These are phyloP conservation scores for Podospora comata DNA, from an alignment of 495 filamentous ascomycete species.

Conservation along the genomic window DNA sequence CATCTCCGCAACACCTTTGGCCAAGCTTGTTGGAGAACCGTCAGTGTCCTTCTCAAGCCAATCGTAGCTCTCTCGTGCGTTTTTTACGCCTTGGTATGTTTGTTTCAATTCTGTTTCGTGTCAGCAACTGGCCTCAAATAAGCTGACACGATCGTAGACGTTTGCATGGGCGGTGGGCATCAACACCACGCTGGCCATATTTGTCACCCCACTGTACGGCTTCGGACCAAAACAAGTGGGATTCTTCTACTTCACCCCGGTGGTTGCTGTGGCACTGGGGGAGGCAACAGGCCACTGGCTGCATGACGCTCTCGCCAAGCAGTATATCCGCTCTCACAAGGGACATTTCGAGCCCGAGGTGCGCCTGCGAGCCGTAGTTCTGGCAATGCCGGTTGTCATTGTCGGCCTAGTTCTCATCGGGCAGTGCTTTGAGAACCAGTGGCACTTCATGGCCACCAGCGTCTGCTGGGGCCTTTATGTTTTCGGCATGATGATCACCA, in stretches of 20 bases:
- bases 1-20: conserved; percentile 42
- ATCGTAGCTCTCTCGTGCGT: conserved; percentile 48
- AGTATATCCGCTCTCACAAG: conserved; percentile 48
- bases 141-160: conserved; percentile 24
- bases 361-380: conserved; percentile 51
- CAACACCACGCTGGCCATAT: conserved; percentile 59
- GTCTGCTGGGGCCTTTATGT: conserved; percentile 57
- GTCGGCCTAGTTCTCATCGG: conserved; percentile 54
- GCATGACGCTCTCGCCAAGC: conserved; percentile 50
- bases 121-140: background rate
- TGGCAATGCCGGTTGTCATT: conserved; percentile 51
- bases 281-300: conserved; percentile 58
- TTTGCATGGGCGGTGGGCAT: conserved; percentile 63
- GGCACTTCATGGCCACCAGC: conserved; percentile 55
- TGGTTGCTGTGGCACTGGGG: conserved; percentile 53
- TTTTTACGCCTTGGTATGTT: conserved; percentile 51
- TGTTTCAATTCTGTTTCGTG: background rate
- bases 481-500: conserved; percentile 63
- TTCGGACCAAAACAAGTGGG: conserved; percentile 55
- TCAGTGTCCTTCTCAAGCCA: conserved; percentile 50
- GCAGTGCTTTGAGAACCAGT: conserved; percentile 49
- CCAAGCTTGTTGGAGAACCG: conserved; percentile 45
- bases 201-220: conserved; percentile 51
- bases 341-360: conserved; percentile 59
- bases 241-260: conserved; percentile 60